Evolutionary conservation across 2,329 filamentous ascomycete genomes (phyloP), one percentile per base, ranked within the genome.

Genomic region (Botryotinia globosa): DNA sequence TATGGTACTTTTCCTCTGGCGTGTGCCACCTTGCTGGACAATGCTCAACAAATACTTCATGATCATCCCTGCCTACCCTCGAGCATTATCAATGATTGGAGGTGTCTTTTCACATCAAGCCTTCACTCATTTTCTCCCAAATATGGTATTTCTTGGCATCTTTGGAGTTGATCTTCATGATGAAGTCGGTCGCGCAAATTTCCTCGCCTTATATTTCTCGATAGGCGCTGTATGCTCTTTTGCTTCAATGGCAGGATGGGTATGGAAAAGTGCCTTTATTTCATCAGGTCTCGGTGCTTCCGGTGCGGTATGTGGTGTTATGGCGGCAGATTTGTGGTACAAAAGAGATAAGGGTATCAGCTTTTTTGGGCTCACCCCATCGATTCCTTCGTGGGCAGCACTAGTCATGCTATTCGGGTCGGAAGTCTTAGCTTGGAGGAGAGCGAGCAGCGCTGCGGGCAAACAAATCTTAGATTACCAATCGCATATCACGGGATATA

Each of bases 41-140:
- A 69, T 89, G 25, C 82, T 94, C 76, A 94, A 93, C 82, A 87
- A 85, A 75, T 91, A 91, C 83, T 89, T 93, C 82, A 83, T 92
- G 58, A 81, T 90, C 51, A 83, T 90, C 14, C 85, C 91, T 10
- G 91, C 88, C 10, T 89, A 89, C 69, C 91, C 92, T 14, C 86
- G 86, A 74, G 86, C 91, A 6, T 73, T 88, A 32, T 86, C 87
- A 75, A 81, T 92, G 74, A 78, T 95, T 42, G 88, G 88, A 48
- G 88, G 88, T 76, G 83, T 88, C 67, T 92, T 94, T 83, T 92
- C 90, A 32, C 93, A 96, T 82, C 87, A 91, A 71, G 82, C 81
- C 4, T 76, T 89, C 29, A 78, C 81, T 64, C 93, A 96, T 80
- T 80, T 92, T 54, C 74, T 85, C 37, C 79, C 85, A 59, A 95